phyloP scores from a whole-genome alignment of 768 basidiomycete species.

The Favolaschia claudopus region DNA sequence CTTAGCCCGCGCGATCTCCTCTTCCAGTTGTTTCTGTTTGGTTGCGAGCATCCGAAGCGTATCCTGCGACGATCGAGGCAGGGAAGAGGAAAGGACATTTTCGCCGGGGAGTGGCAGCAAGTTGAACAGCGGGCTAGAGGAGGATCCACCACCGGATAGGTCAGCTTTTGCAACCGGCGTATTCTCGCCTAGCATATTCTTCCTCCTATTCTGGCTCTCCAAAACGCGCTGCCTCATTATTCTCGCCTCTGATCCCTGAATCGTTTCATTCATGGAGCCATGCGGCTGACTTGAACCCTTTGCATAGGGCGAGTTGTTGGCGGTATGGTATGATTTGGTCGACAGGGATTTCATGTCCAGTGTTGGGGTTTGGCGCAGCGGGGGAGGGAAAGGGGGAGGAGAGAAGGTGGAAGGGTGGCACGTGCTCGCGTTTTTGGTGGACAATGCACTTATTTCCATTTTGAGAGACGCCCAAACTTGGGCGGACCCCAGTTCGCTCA shows the following conservation, averaged over 20 bases:
- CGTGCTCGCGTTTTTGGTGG: neutral
- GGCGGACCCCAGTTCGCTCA: no score
- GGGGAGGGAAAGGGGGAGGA: neutral
- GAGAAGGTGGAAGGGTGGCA: neutral
- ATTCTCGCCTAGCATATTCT: neutral
- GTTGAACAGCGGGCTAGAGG: no score
- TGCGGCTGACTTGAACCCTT: no score
- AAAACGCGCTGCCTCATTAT: constrained; percentile 1
- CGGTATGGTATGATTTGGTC: no score
- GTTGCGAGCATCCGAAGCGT: neutral
- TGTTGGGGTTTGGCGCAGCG: neutral
- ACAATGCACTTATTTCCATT: neutral
- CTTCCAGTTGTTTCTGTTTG: neutral
- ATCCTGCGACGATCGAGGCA: neutral
- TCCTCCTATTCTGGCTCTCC: constrained; percentile 13
- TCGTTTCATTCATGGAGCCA: neutral
- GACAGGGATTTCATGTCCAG: neutral
- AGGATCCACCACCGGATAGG: neutral
- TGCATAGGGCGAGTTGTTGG: no score
- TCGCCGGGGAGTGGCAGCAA: neutral
- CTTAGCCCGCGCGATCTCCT: constrained; percentile 1
- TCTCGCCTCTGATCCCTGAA: constrained; percentile 12
- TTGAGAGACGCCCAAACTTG: no score
- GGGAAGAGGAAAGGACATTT: neutral
- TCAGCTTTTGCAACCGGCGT: neutral